Evolutionary conservation across 2,329 filamentous ascomycete species (phyloP), one percentile per base, ranked within the genome.

Genomic region (Aspergillus phoenicis): DNA sequence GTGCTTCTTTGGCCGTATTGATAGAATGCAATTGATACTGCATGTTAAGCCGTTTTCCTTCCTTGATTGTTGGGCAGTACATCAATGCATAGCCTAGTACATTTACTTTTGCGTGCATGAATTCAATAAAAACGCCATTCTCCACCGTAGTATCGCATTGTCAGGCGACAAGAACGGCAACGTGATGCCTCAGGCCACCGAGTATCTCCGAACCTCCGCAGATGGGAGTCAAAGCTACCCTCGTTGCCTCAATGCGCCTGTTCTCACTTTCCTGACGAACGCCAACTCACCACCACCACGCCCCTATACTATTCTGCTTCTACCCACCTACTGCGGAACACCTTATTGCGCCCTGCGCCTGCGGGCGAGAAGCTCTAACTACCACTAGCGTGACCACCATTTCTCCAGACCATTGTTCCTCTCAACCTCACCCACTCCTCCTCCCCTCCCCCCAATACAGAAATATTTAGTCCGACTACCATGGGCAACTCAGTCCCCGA

Each of bases 401-500:
- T 36, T 11, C 57, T 52, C 39, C 52, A 28, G 8, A 24, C 22
- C 15, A 58, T 58, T 54, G 52, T 41, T 39, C 60, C 41, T 57
- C 41, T 11, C 11, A 36, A 36, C 20, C 38, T 48, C 36, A 22
- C 22, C 53, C 55, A 61, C 58, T 17, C 45, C 41, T 24, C 58
- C 38, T 17, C 22, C 24, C 36, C 38, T 22, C 45, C 26, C 33
- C 20, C 45, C 26, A 26, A 13, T 24, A 52, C 53, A 52, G 28
- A 30, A 41, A 41, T 41, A 13, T 36, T 64, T 48, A 30, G 47
- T 8, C 30, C 28, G n/a, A 36, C 24, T 60, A 68, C 62, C 49
- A 79, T 79, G 77, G 69, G 70, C 59, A 71, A 75, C 57, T 72
- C 75, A 15, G 76, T 80, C 39, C 78, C 78, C 56, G 74, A 79